Base-by-base conservation (phyloP, 2,329 filamentous ascomycete species). In the Dactylellina leptospora region DNA sequence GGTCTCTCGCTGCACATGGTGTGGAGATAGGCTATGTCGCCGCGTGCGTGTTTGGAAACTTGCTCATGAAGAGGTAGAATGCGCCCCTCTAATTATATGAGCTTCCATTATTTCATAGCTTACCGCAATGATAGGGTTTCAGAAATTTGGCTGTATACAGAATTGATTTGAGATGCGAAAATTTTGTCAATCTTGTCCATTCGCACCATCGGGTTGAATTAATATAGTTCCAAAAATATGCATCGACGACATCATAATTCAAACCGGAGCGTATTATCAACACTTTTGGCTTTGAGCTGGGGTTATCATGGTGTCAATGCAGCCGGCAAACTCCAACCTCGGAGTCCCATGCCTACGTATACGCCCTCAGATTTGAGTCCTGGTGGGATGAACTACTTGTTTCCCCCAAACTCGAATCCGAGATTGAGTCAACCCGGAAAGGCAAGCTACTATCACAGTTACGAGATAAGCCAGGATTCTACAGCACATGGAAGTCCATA, bases 281-380 rank as follows among this genome's bases (percentile, higher is more conserved):
- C 10, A 16, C 36, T 40, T 4, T 2, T 22, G 33, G 20, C 16
- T 45, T 20, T 23, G 18, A 16, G n/a, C n/a, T n/a, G 36, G 10
- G 18, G 36, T 28, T 20, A 20, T 2, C 11, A 16, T 23, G 6
- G 9, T 16, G 58, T 30, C 30, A 18, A 53, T 10, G 55, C 55
- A 5, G 30, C 47, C 6, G 36, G 25, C 1, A 53, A 20, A 22
- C 33, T 62, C 16, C 47, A 62, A n/a, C 47, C 58, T n/a, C 45
- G 58, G 16, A 62, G 36, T 25, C 58, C 58, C 1, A 28, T 30
- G 9, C 58, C 47, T 33, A 13, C 47, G 22, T 4, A 33, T 10
- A 45, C 36, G 10, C 58, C 51, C 11, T 11, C n/a, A n/a, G n/a
- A n/a, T n/a, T n/a, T n/a, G n/a, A n/a, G n/a, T n/a, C n/a, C n/a